Evolutionary conservation across 2,329 filamentous ascomycete species (phyloP).

Genomic region (Cadophora sp.): DNA sequence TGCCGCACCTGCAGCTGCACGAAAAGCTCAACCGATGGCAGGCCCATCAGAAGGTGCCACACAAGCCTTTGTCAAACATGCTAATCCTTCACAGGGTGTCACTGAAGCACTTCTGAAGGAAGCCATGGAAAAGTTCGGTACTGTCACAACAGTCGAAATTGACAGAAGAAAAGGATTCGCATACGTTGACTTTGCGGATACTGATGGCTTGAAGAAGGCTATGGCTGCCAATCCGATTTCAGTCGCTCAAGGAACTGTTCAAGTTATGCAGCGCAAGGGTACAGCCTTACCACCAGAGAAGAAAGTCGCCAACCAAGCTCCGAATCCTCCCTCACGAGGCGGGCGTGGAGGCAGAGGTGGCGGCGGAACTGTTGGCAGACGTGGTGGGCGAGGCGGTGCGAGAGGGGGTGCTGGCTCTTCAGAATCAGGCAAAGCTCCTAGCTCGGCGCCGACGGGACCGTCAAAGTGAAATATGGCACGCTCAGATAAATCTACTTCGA

Average conservation of each 20-base stretch:
- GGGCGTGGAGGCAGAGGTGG: conserved; percentile 35
- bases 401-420: conserved; percentile 17
- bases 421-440: conserved; percentile 27
- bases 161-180: conserved; percentile 95
- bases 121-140: conserved; percentile 76
- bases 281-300: conserved; percentile 85
- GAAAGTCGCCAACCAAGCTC: conserved; percentile 58
- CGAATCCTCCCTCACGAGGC: conserved; percentile 25
- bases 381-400: conserved; percentile 24
- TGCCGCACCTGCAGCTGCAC: conserved; percentile 25
- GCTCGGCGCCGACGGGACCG: conserved; percentile 39
- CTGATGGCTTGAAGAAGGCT: conserved; percentile 76
- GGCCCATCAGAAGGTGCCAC: conserved; percentile 56
- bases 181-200: conserved; percentile 85
- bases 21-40: conserved; percentile 43
- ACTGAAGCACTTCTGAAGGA: conserved; percentile 81
- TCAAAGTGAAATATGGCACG: conserved; percentile 35
- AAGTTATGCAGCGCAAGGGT: conserved; percentile 84
- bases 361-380: conserved; percentile 27
- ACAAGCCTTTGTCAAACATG: conserved; percentile 81
- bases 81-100: conserved; percentile 89
- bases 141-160: conserved; percentile 82
- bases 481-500: background rate
- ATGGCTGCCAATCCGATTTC: conserved; percentile 81
- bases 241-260: conserved; percentile 84